Base-by-base conservation (phyloP, 2,329 filamentous ascomycete genomes). In the Neonectria neomacrospora region DNA sequence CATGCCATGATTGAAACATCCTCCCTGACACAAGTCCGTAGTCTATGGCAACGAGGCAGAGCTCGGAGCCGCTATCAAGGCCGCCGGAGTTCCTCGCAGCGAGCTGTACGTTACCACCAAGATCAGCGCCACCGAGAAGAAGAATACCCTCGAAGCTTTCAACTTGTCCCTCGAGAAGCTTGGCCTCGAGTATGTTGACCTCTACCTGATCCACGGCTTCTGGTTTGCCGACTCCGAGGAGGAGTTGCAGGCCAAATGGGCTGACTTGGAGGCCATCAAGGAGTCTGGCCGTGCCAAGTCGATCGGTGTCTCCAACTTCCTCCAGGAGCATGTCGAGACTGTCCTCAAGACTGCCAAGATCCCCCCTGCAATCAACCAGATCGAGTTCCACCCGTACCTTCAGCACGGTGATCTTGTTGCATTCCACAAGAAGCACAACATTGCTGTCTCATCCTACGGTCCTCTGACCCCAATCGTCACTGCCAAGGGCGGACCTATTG, bases 241-340 rank as follows among this genome's bases (percentile, higher is more conserved):
- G 61, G 80, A 85, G 37, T 77, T 94, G 75, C 91, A 88, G 74
- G 67, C 76, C 47, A 81, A 81, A 61, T 90, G 88, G 88, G 82
- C 84, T 42, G 82, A 87, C 58, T 74, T 90, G 68, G 88, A 91
- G 73, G 86, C 86, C 30, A 88, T 94, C 82, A 84, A 89, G 74
- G 85, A 85, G 47, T 85, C 86, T 1, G 90, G 90, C 66, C 86
- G 86, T 64, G 88, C 87, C 52, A 85, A 83, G 68, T 88, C 89
- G 59, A 93, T 96, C 69, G 92, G 92, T 54, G 89, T 96, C 14
- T 92, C 90, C 72, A 96, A 95, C 80, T 95, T 91, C 73, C 72
- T 86, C 32, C 79, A 83, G 69, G 73, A 79, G 45, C 80, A 91
- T 67, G 77, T 91, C 20, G 84, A 90, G 74, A 73, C 79, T 3